These are phyloP conservation scores for Tricholoma terreum DNA, from an alignment of 768 basidiomycete species.

Conservation along the genomic window DNA sequence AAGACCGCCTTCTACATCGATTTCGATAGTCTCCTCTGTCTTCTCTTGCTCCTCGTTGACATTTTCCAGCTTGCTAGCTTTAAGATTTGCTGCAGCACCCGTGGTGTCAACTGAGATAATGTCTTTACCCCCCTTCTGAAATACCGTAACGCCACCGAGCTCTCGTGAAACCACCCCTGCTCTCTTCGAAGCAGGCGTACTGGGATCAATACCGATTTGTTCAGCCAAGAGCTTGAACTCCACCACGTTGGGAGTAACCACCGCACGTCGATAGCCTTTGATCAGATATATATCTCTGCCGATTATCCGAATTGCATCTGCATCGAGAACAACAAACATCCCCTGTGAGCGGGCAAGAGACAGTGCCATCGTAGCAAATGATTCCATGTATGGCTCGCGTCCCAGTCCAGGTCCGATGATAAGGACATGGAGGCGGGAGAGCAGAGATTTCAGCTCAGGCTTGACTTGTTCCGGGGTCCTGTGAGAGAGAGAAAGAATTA, in stretches of 20 bases:
- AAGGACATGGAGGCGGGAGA: constrained; percentile 87
- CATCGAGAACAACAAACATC: constrained; percentile 93
- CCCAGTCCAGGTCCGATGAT: constrained; percentile 95
- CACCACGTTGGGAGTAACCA: constrained; percentile 92
- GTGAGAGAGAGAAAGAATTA: constrained; percentile 3
- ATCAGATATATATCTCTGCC: constrained; percentile 72
- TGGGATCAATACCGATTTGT: constrained; percentile 59
- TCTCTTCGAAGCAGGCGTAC: constrained; percentile 47
- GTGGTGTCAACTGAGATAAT: constrained; percentile 78
- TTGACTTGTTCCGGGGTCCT: constrained; percentile 51
- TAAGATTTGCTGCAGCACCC: constrained; percentile 45
- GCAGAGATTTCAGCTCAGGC: constrained; percentile 57
- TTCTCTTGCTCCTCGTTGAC: constrained; percentile 49
- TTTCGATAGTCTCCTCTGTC: constrained; percentile 57
- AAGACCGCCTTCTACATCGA: constrained; percentile 73
- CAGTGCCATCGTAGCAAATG: constrained; percentile 73
- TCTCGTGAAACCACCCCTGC: constrained; percentile 69
- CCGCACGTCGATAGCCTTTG: constrained; percentile 80
- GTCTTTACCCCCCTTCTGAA: constrained; percentile 85
- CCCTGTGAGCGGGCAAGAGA: constrained; percentile 65
- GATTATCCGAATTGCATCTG: constrained; percentile 85
- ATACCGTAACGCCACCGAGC: constrained; percentile 84
- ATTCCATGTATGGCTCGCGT: constrained; percentile 86
- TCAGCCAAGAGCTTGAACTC: constrained; percentile 88
- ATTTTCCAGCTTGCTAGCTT: constrained; percentile 39